Base-by-base conservation (phyloP, 2,329 filamentous ascomycete species). In the Pseudopithomyces maydicus region DNA sequence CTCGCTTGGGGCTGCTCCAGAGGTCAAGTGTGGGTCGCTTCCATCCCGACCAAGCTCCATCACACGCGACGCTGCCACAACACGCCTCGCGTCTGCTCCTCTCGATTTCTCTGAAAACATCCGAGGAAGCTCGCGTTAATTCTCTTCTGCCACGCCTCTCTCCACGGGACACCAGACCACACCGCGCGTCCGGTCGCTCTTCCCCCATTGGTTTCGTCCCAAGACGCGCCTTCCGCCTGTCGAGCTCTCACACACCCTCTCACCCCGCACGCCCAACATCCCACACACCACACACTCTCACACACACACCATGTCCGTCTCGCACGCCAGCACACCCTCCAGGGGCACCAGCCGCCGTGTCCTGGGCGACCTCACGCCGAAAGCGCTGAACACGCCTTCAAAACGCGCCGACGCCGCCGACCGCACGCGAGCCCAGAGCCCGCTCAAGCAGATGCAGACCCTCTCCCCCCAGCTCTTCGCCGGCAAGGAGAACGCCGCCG, bases 361-460 rank as follows among this genome's bases (percentile, higher is more conserved):
- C 2, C 65, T 77, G 5, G 73, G 73, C 19, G 68, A 75, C 29
- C 56, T 77, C 45, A 67, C 72, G 2, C 67, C 73, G 35, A 71
- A 65, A 54, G 67, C 73, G 44, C 64, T 70, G 46, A 76, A 75
- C 57, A 70, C 70, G 55, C 64, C 73, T 19, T 67, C 65, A 22
- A 72, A 65, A 58, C 66, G 67, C 26, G 35, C 59, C 44, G 64
- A 69, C 20, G 42, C 62, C 48, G 63, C 66, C 46, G 65, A 71
- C 58, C 54, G 54, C 54, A 57, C 57, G 59, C 65, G 63, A 59
- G 58, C 64, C 35, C 62, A 67, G n/a, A 76, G 71, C 61, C 72
- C 73, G 48, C 62, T 74, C 39, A 77, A 75, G 59, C 73, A 74
- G 44, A 62, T 66, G 36, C 63, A 63, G 14, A 64, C 67, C 6